Base-by-base conservation (phyloP, 2,329 filamentous ascomycete genomes). In the Exophiala spinifera region DNA sequence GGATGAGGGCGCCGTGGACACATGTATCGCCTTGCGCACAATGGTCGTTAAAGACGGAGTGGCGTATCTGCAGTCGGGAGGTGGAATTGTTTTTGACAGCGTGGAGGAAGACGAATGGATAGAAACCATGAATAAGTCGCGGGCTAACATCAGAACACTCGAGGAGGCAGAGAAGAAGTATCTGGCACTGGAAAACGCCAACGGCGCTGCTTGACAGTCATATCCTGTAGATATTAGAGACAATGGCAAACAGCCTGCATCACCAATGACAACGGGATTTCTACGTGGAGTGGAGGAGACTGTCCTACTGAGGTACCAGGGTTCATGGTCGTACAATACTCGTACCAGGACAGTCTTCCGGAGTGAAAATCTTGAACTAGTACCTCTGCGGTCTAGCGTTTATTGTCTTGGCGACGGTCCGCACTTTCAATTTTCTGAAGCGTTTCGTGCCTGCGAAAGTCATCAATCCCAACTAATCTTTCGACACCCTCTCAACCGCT, bases 91-190 rank as follows among this genome's bases (percentile, higher is more conserved):
- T 40, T 96, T 92, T 67, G 94, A 97, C 72, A 95, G 89, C 37
- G 91, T 95, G 68, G 87, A 81, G 31, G 87, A 88, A 65, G 89
- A 96, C 61, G 94, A 97, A 72, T 96, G 91, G 79, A 83, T 92
- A 72, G 90, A 97, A 81, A 96, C 95, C 61, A 89, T 94, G 76
- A 97, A 99, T 77, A 99, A 99, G 79, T 77, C 96, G 45, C 85
- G 88, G 21, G 89, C 90, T 42, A 95, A 95, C 70, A 90, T 95
- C 77, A 82, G 87, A 63, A 94, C 89, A 72, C 91, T 97, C 70
- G 86, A 85, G 55, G 83, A 85, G 48, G 92, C 91, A 1, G 92
- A 96, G 75, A 80, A 86, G 69, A 77, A 80, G 69, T 84, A 86
- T 70, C 67, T 78, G 59, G 76, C 68, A 46, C 56, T 72, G 63